Evolutionary conservation across 2,329 filamentous ascomycete species (phyloP).

Genomic region (Penicillium crustosum): DNA sequence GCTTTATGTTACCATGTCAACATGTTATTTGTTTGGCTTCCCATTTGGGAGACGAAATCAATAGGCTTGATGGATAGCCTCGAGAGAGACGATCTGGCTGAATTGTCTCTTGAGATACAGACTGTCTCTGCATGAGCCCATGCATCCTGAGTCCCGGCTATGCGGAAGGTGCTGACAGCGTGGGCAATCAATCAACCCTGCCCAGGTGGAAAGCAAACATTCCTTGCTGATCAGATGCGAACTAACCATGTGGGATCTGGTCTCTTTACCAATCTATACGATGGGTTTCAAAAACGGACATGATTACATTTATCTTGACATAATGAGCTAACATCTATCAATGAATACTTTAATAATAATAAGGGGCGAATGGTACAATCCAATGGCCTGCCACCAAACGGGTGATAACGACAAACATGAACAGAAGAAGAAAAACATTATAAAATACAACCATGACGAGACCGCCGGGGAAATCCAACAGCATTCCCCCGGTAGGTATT

Average conservation of each 20-base stretch:
- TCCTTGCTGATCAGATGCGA: not conserved
- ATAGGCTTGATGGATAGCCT: not conserved
- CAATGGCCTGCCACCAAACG: slow-evolving; percentile 23
- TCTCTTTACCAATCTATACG: not conserved
- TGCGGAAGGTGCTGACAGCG: not conserved
- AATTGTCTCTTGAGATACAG: not conserved
- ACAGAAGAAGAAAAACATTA: slow-evolving; percentile 28
- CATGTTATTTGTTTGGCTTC: slow-evolving; percentile 8
- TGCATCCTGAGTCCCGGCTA: not conserved
- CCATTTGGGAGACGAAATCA: not conserved
- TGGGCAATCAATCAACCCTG: not conserved
- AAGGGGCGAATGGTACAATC: slow-evolving; percentile 17
- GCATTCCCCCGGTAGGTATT: slow-evolving; percentile 6
- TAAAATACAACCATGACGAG: slow-evolving; percentile 26
- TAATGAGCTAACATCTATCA: slow-evolving; percentile 18
- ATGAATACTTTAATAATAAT: slow-evolving; percentile 21
- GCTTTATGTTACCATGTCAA: slow-evolving; percentile 21
- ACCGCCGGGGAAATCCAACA: slow-evolving; percentile 10
- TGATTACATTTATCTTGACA: slow-evolving; percentile 26
- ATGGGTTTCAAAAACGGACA: not conserved
- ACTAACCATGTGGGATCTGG: not conserved
- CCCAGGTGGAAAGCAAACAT: not conserved
- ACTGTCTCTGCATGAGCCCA: not conserved
- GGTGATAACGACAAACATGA: slow-evolving; percentile 30
- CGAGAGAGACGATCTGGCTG: not conserved